phyloP scores from a whole-genome alignment of 208 protist genomes.

The Leishmania lainsoni region DNA sequence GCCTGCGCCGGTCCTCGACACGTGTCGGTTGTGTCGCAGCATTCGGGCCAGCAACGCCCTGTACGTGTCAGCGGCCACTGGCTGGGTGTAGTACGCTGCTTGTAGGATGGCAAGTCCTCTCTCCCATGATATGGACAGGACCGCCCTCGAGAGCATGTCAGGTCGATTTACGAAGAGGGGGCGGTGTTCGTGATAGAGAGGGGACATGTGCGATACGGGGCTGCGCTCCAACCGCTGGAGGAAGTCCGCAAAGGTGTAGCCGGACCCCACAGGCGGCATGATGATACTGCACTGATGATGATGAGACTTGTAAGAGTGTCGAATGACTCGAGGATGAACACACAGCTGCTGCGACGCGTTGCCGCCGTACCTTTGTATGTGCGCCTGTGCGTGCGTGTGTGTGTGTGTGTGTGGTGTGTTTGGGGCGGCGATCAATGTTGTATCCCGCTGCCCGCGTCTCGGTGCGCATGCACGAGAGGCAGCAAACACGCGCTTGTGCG shows the following conservation, averaged over 20 bases:
- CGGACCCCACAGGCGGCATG: conserved; percentile 58
- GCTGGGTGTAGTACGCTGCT: conserved; percentile 80
- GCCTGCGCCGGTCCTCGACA: conserved; percentile 31
- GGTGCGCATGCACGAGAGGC: conserved; percentile 1
- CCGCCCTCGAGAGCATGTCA: conserved; percentile 73
- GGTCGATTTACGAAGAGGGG: conserved; percentile 75
- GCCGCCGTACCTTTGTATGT: not conserved
- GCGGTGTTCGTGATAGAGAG: conserved; percentile 78
- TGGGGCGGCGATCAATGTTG: not conserved
- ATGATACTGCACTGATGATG: not conserved
- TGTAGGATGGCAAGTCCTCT: conserved; percentile 55
- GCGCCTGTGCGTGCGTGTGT: not conserved
- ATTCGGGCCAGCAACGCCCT: conserved; percentile 77
- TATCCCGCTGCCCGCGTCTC: not conserved
- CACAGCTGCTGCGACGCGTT: not conserved
- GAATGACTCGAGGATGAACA: not conserved
- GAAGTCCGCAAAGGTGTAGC: conserved; percentile 88
- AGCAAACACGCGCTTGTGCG: not conserved
- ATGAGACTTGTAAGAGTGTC: not conserved
- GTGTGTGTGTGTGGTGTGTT: not conserved
- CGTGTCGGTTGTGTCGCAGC: conserved; percentile 78
- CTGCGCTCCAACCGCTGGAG: conserved; percentile 81
- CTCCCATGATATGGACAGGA: conserved; percentile 76
- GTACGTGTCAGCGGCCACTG: conserved; percentile 57
- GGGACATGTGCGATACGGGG: conserved; percentile 66